These are phyloP conservation scores for Plasmodium ovale DNA, from an alignment of 169 alveolate genomes.

Conservation along the genomic window DNA sequence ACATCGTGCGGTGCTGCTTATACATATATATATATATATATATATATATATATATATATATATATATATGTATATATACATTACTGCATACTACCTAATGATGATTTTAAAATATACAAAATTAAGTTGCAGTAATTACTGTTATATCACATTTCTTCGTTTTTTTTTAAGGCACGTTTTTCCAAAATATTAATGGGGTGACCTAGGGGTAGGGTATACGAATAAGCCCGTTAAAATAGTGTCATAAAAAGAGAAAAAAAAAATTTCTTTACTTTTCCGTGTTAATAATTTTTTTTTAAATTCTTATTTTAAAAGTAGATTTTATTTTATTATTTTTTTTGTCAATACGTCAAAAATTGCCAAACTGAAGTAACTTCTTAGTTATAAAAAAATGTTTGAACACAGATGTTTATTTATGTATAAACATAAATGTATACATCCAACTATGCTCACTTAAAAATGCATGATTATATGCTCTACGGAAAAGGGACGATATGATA, in stretches of 20 bases:
- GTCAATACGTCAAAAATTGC: no score
- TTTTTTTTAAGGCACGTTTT: neutral
- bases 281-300: neutral
- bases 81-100: no score
- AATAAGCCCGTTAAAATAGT: neutral
- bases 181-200: neutral
- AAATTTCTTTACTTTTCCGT: neutral
- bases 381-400: neutral
- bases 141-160: neutral
- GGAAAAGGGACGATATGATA: neutral
- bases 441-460: no score
- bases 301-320: neutral
- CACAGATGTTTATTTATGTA: neutral
- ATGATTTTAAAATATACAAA: no score
- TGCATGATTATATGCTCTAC: neutral
- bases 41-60: no score
- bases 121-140: neutral
- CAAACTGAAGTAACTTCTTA: no score
- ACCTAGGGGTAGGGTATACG: conserved; percentile 2
- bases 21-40: no score
- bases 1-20: no score
- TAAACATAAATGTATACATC: neutral
- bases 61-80: no score
- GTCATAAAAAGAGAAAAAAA: neutral
- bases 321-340: no score